Evolutionary conservation across 495 filamentous ascomycete species (phyloP), one percentile per base, ranked within the genome.

Genomic region (Margaritispora aquatica): DNA sequence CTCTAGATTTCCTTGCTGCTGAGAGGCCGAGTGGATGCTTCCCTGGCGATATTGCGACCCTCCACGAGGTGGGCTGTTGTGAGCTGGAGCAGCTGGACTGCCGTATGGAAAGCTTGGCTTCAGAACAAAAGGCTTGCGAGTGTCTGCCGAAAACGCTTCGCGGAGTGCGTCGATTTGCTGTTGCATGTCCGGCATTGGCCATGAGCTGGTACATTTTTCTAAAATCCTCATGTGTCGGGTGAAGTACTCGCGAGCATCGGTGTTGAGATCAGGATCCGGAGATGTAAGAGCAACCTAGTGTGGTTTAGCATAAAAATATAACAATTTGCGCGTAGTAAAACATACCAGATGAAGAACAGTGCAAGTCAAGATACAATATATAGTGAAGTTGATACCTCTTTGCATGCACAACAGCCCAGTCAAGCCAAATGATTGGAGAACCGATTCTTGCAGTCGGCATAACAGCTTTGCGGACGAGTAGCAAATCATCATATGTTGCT

Each of bases 201-300:
- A 97, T 7, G 87, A 82, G 38, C 80, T 75, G 61, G 86, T 88
- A 69, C 90, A 95, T 47, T 83, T 87, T 71, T 98, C 94, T 34
- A 98, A 75, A 22, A 98, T 88, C 52, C 92, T 85, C 94, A 98
- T 97, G 61, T 97, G 93, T 23, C 95, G 83, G 2, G 88, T 90
- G 64, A 98, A 97, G 63, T 88, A 97, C 52, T 96, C 90, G 31
- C 89, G 82, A 20, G 93, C 90, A 66, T 96, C 90, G 15, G 76
- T 75, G 64, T 93, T 89, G 58, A 96, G 81, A 49, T 92, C 88
- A 3, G 92, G 90, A 71, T 97, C 91, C 34, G 94, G 94, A 8
- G 90, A 96, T 5, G 94, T 97, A 41, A 97, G 84, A 13, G 93
- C 92, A 65, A 96, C 87, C 92, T 96, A 65, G 46, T 54, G 19